phyloP scores from a whole-genome alignment of 108 stramenopile genomes.

The Epipyxis sp. region DNA sequence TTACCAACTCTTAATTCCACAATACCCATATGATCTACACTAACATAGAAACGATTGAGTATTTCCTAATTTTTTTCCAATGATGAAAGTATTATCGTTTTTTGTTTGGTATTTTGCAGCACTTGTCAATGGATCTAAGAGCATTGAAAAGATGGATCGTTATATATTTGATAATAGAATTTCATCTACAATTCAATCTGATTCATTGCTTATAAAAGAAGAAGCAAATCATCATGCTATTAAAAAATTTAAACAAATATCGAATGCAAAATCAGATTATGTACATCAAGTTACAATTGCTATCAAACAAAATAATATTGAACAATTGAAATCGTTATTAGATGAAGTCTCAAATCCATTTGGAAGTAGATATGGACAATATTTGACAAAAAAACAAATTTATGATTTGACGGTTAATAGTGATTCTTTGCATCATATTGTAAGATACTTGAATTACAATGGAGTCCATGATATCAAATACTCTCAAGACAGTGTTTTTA shows the following conservation, averaged over 20 bases:
- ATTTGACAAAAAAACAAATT: conserved; percentile 18
- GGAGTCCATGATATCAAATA: not conserved
- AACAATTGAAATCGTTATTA: conserved; percentile 13
- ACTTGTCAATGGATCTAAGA: no score
- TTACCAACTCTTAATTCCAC: no score
- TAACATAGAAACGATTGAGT: no score
- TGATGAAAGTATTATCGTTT: no score
- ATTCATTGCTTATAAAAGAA: no score
- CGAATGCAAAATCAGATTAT: not conserved
- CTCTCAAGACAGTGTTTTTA: not conserved
- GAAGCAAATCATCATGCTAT: not conserved
- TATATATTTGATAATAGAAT: no score
- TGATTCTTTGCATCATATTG: not conserved
- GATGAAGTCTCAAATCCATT: conserved; percentile 32
- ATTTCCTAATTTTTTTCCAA: no score
- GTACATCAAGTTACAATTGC: not conserved
- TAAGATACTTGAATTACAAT: not conserved
- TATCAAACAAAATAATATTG: conserved; percentile 1
- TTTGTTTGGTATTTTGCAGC: no score
- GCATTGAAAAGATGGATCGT: no score
- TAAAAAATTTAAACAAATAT: not conserved
- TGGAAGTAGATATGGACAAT: conserved; percentile 27
- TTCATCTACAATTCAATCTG: no score
- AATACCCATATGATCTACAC: no score
- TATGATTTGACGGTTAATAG: not conserved